Base-by-base conservation (phyloP, 768 basidiomycete genomes). In the Pholiota conissans region DNA sequence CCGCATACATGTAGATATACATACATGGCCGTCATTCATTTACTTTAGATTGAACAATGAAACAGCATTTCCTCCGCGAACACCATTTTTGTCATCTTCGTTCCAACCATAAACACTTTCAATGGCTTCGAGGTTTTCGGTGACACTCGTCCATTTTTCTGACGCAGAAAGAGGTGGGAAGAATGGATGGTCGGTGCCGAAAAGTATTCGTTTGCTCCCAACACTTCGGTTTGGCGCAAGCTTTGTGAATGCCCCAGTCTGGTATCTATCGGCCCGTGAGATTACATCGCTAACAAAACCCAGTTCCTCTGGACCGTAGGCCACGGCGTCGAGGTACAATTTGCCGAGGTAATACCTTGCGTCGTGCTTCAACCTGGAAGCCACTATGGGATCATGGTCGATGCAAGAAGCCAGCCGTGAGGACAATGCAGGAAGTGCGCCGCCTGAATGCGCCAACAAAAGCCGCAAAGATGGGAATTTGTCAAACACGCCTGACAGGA, bases 121-220 rank as follows among this genome's bases (percentile, higher is more conserved):
- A 57, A 95, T 92, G 1, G 93, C 92, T 54, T 89, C 84, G 55
- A 94, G 67, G 71, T 94, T 95, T 63, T 93, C 91, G 27, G 90
- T 84, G 3, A 93, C 93, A 65, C 90, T 92, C 72, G 75, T 81
- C 93, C 93, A 95, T 67, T 85, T 91, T 58, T 85, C 84, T 42
- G 76, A 79, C 47, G 75, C 73, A 59, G 76, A 72, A 35, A 94
- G 78, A 2, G 93, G 93, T 14, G 93, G 93, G 75, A 95, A 95
- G 79, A 94, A 94, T 0, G 91, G 93, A 69, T 94, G 90, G 67
- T 94, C 93, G 28, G 92, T 93, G 20, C 93, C 93, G 64, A 92
- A 94, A 34, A 93, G 66, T 77, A 91, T 81, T 64, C 81, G 76
- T 57, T 74, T 73, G 59, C 83, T 86, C 30, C 88, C 88, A 49